Evolutionary conservation across 345 rosid genomes (phyloP).

Genomic region (Eucalyptus cladocalyx): DNA sequence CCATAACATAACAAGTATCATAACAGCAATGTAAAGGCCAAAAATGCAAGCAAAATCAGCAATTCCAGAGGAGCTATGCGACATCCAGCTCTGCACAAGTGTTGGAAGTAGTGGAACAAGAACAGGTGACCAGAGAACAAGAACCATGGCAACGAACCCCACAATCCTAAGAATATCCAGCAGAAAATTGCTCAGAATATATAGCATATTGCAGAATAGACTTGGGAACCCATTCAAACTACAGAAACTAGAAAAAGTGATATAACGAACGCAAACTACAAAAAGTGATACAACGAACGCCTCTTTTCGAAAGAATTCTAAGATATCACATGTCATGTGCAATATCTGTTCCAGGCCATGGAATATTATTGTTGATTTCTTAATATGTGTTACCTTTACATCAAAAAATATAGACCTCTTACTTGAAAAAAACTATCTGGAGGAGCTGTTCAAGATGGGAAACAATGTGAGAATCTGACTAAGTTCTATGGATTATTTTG

Average conservation of each 20-base stretch:
- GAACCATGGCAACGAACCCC: conserved; percentile 69
- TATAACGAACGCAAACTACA: neutral
- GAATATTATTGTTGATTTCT: neutral
- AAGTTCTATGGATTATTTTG: neutral
- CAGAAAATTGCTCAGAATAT: neutral
- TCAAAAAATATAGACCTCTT: neutral
- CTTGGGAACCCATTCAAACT: neutral
- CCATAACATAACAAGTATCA: conserved; percentile 68
- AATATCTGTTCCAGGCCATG: neutral
- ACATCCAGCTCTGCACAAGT: conserved; percentile 73
- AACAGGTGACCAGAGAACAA: conserved; percentile 85
- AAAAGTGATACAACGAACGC: neutral
- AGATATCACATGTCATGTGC: neutral
- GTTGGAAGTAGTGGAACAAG: conserved; percentile 80
- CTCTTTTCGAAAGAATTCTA: neutral
- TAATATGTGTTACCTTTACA: neutral
- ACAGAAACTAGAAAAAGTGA: neutral
- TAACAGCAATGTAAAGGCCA: conserved; percentile 71
- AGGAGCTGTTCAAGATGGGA: neutral
- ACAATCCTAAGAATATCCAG: conserved; percentile 31
- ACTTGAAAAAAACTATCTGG: neutral
- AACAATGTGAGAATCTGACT: neutral
- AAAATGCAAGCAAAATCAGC: conserved; percentile 63
- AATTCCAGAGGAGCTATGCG: conserved; percentile 43
- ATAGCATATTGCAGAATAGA: neutral